Conservation (phyloP, 257 asterid genomes). For the Solanum chiquidenum region DNA sequence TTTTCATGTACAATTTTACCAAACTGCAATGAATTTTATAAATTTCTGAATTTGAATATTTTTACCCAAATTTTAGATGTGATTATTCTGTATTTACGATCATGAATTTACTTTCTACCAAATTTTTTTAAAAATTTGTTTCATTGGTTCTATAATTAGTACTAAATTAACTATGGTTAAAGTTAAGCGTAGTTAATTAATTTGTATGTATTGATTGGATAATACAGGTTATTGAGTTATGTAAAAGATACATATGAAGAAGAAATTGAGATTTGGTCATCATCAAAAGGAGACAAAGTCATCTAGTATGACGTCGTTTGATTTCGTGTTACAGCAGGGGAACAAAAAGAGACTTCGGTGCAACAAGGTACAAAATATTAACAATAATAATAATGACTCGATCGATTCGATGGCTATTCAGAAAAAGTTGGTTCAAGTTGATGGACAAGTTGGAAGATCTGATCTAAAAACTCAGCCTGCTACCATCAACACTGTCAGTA, state of each 20-base stretch:
- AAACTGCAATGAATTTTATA: not conserved
- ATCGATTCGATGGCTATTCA: conserved; percentile 33
- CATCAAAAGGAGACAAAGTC: conserved; percentile 23
- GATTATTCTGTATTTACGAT: not conserved
- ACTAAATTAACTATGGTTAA: not conserved
- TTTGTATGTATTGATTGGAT: not conserved
- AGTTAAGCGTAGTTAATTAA: conserved; percentile 14
- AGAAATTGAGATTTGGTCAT: conserved; percentile 35
- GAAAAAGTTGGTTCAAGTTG: conserved; percentile 34
- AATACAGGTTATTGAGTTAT: conserved; percentile 11
- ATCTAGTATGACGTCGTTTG: conserved; percentile 46
- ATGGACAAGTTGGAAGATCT: conserved; percentile 55
- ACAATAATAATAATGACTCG: conserved; percentile 4
- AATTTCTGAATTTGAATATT: not conserved
- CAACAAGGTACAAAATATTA: conserved; percentile 47
- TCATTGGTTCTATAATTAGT: not conserved
- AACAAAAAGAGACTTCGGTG: conserved; percentile 70
- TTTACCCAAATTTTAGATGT: not conserved
- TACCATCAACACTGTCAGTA: not conserved
- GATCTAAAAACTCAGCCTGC: conserved; percentile 34
- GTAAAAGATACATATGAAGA: conserved; percentile 43
- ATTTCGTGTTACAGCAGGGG: conserved; percentile 83
- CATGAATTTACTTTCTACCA: not conserved
- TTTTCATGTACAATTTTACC: not conserved
- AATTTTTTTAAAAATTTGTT: not conserved